Evolutionary conservation across 371 early-diverging fungal species (phyloP).

Genomic region (Apophysomyces ossiformis): DNA sequence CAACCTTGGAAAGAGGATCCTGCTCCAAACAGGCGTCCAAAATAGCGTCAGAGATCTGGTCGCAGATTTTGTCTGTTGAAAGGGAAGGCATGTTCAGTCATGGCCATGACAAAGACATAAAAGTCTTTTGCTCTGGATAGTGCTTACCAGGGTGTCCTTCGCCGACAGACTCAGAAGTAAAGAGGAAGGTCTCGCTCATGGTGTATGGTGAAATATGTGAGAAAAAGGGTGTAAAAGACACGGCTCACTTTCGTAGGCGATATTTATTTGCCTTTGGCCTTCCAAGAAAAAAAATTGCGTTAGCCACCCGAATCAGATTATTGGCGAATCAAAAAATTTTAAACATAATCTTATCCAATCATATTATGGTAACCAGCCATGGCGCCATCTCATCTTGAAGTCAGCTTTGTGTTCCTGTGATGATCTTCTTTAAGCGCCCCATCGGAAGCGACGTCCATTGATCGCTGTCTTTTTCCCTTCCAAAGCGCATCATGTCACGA

Average conservation of each 20-base stretch:
- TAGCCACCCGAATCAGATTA: conserved; percentile 11
- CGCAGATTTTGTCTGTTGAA: conserved; percentile 97
- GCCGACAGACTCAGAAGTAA: conserved; percentile 99
- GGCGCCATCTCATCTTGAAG: conserved; percentile 6
- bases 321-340: conserved; percentile 4
- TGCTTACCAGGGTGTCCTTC: conserved; percentile 95
- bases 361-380: not conserved
- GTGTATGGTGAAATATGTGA: conserved; percentile 13
- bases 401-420: conserved; percentile 12
- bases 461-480: not conserved
- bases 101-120: not conserved
- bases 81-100: not conserved
- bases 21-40: conserved; percentile 97
- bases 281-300: conserved; percentile 11
- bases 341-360: not conserved
- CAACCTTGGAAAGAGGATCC: conserved; percentile 98
- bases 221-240: conserved; percentile 4
- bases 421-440: not conserved
- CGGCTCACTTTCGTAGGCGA: not conserved
- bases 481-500: not conserved
- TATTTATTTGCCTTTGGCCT: conserved; percentile 4
- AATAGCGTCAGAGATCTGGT: conserved; percentile 98
- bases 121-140: conserved; percentile 13
- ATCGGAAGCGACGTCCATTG: not conserved
- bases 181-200: conserved; percentile 82